phyloP scores from a whole-genome alignment of 1,139 yeast genomes.

The Candida pseudocylindracea region DNA sequence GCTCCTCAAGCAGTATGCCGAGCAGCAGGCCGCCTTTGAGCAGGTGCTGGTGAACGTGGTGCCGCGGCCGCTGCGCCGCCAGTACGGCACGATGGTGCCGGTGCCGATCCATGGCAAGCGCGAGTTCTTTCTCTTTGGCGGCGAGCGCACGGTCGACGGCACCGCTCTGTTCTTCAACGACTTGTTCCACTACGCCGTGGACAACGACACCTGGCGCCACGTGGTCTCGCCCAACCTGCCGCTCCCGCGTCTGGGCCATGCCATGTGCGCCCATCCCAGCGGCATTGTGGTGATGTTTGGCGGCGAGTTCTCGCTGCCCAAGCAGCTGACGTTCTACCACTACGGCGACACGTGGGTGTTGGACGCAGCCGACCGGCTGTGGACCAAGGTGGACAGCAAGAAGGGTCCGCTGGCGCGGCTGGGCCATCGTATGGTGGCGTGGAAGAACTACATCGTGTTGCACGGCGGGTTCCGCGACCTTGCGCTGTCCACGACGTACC shows the following conservation, averaged over 20 bases:
- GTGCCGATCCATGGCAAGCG: slow-evolving; percentile 56
- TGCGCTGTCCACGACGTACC: slow-evolving; percentile 63
- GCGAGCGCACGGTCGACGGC: slow-evolving; percentile 40
- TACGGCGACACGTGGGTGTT: slow-evolving; percentile 92
- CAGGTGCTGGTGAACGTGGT: slow-evolving; percentile 41
- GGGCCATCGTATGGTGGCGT: slow-evolving; percentile 74
- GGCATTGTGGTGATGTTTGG: slow-evolving; percentile 78
- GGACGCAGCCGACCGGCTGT: slow-evolving; percentile 66
- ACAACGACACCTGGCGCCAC: slow-evolving; percentile 65
- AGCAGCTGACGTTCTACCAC: slow-evolving; percentile 88
- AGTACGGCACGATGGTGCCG: slow-evolving; percentile 56
- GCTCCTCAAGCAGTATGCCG: slow-evolving; percentile 54
- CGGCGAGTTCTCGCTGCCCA: slow-evolving; percentile 93
- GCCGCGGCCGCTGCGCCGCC: slow-evolving; percentile 38
- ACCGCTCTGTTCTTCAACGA: slow-evolving; percentile 67
- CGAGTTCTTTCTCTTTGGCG: slow-evolving; percentile 76
- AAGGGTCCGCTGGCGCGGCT: slow-evolving; percentile 72
- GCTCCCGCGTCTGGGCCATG: slow-evolving; percentile 81
- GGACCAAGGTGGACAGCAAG: slow-evolving; percentile 69
- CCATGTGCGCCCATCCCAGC: slow-evolving; percentile 84
- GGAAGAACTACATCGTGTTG: slow-evolving; percentile 76
- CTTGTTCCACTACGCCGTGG: slow-evolving; percentile 47
- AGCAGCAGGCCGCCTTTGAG: slow-evolving; percentile 59
- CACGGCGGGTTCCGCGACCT: slow-evolving; percentile 91
- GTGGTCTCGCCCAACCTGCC: slow-evolving; percentile 73